Evolutionary conservation across 2,329 filamentous ascomycete genomes (phyloP).

Genomic region (Chaetomium strumarium): DNA sequence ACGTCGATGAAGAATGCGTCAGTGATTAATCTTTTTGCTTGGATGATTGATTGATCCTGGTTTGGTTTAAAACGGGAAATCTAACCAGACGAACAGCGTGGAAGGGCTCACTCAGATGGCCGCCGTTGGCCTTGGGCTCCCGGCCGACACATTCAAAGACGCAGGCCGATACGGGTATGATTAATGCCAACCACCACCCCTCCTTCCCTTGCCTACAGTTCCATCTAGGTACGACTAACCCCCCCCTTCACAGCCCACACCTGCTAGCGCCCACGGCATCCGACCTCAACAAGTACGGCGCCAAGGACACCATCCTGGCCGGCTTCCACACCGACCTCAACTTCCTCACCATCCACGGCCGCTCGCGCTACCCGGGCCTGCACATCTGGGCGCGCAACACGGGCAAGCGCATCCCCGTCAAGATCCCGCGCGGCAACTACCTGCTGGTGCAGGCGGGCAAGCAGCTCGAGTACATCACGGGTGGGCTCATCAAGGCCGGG

Average conservation of each 20-base stretch:
- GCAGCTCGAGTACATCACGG: slow-evolving; percentile 56
- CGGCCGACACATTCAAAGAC: slow-evolving; percentile 46
- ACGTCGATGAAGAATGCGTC: slow-evolving; percentile 55
- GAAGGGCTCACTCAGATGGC: slow-evolving; percentile 54
- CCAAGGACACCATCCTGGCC: slow-evolving; percentile 52
- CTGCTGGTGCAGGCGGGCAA: slow-evolving; percentile 58
- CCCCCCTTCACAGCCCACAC: slow-evolving; percentile 41
- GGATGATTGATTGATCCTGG: neutral
- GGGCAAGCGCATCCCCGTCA: slow-evolving; percentile 51
- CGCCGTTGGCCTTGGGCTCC: slow-evolving; percentile 50
- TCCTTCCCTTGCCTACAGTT: neutral
- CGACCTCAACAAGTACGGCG: slow-evolving; percentile 48
- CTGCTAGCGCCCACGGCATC: slow-evolving; percentile 57
- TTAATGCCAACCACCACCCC: slow-evolving; percentile 17
- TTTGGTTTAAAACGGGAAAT: neutral
- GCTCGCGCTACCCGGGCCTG: slow-evolving; percentile 55
- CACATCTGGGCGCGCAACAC: slow-evolving; percentile 61
- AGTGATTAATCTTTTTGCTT: slow-evolving; percentile 24
- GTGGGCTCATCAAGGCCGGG: slow-evolving; percentile 55
- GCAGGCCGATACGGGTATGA: slow-evolving; percentile 54
- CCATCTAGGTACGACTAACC: too few species aligned
- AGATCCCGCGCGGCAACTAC: slow-evolving; percentile 52
- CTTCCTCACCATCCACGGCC: slow-evolving; percentile 60
- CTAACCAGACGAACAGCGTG: slow-evolving; percentile 34
- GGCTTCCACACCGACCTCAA: slow-evolving; percentile 61